Evolutionary conservation across 768 basidiomycete genomes (phyloP).

Genomic region (Leccinellum albellum): DNA sequence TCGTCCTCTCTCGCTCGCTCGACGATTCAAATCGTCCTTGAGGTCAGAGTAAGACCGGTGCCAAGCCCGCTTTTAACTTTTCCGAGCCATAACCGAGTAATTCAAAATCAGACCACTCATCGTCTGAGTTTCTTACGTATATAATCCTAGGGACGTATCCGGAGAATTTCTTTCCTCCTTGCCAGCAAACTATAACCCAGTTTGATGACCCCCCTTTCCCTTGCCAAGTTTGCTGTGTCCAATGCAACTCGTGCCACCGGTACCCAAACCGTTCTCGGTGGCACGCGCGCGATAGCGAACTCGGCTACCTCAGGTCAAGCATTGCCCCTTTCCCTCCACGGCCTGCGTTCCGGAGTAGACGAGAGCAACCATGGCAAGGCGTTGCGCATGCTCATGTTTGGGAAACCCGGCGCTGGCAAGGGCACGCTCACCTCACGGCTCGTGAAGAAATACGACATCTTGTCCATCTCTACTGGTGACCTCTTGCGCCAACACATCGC

Average conservation of each 20-base stretch:
- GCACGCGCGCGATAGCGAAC: constrained; percentile 26
- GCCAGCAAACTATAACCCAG: background rate
- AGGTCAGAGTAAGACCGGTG: background rate
- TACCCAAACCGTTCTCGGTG: constrained; percentile 6
- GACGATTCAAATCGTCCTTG: background rate
- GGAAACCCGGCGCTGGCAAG: constrained; percentile 72
- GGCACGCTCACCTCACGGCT: constrained; percentile 78
- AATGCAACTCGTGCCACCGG: constrained; percentile 9
- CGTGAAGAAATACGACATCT: constrained; percentile 75
- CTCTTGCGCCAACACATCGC: constrained; percentile 80
- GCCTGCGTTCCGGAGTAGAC: constrained; percentile 32
- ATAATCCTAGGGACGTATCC: constrained; percentile 9
- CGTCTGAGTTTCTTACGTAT: constrained; percentile 10
- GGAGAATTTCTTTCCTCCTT: background rate
- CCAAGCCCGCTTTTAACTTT: background rate
- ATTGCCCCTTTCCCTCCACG: constrained; percentile 50
- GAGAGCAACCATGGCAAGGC: constrained; percentile 20
- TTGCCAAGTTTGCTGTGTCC: constrained; percentile 11
- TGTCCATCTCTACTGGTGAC: constrained; percentile 80
- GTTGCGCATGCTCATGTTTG: constrained; percentile 54
- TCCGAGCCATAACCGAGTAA: constrained; percentile 2
- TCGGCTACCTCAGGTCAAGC: constrained; percentile 37
- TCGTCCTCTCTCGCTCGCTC: background rate
- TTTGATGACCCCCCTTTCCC: constrained; percentile 18
- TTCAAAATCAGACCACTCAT: background rate